Percentiles rank a stretch among this genome's conserved stretches.
Evolutionary conservation across 345 rosid genomes (phyloP).

Genomic region (Acer negundo): DNA sequence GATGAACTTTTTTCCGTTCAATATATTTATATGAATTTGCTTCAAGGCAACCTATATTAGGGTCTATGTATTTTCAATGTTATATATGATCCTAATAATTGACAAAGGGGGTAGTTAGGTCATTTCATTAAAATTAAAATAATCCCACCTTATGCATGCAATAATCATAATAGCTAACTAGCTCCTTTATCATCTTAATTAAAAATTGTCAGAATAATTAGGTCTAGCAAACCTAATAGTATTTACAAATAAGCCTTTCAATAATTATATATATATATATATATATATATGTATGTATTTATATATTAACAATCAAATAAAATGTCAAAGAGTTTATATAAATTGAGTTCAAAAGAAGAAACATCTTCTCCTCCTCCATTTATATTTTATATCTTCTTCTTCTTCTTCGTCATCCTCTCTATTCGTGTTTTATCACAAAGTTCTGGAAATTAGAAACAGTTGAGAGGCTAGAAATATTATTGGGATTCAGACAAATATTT

Average conservation of each 20-base stretch:
- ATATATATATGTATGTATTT: too few relatives aligned
- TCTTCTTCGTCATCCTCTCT: neutral
- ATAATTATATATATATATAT: neutral
- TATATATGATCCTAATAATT: neutral
- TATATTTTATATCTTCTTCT: conserved; percentile 3
- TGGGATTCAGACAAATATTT: neutral
- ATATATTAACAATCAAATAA: neutral
- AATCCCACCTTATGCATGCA: conserved; percentile 11
- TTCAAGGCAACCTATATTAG: too few relatives aligned
- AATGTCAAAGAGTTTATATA: conserved; percentile 17
- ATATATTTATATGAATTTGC: neutral
- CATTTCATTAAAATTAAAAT: conserved; percentile 18
- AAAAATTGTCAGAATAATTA: conserved; percentile 6
- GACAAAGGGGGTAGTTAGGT: conserved; percentile 24
- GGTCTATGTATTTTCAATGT: neutral
- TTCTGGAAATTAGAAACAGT: neutral
- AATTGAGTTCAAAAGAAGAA: conserved; percentile 33
- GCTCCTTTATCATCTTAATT: conserved; percentile 1
- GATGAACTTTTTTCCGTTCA: too few relatives aligned
- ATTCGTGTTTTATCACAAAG: neutral
- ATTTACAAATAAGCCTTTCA: conserved; percentile 5
- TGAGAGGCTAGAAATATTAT: too few relatives aligned
- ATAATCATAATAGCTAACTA: conserved; percentile 22
- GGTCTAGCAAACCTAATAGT: conserved; percentile 23
- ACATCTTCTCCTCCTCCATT: conserved; percentile 20